A percentile compares a stretch with the other conserved stretches of the same genome.
phyloP scores from a whole-genome alignment of 768 basidiomycete species.

The Hortiboletus flavorubellus region DNA sequence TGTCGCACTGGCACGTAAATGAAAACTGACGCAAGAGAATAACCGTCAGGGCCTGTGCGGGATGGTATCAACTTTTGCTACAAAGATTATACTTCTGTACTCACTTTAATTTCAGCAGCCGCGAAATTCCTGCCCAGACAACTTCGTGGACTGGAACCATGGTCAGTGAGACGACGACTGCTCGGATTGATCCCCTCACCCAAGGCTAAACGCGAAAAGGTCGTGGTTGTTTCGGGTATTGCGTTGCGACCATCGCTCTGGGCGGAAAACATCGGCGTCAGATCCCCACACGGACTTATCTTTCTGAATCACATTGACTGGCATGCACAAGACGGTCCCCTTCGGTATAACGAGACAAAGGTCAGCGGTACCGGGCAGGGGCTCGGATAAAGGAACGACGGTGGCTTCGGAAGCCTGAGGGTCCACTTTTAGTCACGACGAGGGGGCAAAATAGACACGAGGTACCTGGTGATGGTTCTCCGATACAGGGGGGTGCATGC shows the following conservation, averaged over 20 bases:
- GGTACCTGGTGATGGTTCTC: slow-evolving; percentile 64
- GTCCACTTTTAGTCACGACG: slow-evolving; percentile 2
- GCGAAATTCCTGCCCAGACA: slow-evolving; percentile 63
- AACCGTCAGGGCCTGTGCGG: slow-evolving; percentile 38
- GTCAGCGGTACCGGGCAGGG: slow-evolving; percentile 44
- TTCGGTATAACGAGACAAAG: slow-evolving; percentile 49
- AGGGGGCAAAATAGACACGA: background rate
- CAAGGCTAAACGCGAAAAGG: slow-evolving; percentile 56
- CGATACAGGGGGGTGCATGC: slow-evolving; percentile 57
- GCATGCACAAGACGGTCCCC: slow-evolving; percentile 53
- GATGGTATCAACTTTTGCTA: slow-evolving; percentile 1
- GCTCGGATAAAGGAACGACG: slow-evolving; percentile 51
- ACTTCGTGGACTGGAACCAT: slow-evolving; percentile 45
- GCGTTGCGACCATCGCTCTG: slow-evolving; percentile 58
- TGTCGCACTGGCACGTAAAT: slow-evolving; percentile 48
- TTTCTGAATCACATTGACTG: slow-evolving; percentile 54
- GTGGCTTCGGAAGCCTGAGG: slow-evolving; percentile 49
- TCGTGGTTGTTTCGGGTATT: slow-evolving; percentile 38
- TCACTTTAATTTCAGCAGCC: slow-evolving; percentile 56
- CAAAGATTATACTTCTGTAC: slow-evolving; percentile 20
- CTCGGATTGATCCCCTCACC: slow-evolving; percentile 35
- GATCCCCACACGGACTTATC: slow-evolving; percentile 56
- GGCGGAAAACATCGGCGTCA: slow-evolving; percentile 55
- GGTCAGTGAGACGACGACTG: slow-evolving; percentile 9
- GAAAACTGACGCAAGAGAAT: slow-evolving; percentile 54